phyloP scores from a whole-genome alignment of 257 asterid genomes.

The Apocynum venetum region DNA sequence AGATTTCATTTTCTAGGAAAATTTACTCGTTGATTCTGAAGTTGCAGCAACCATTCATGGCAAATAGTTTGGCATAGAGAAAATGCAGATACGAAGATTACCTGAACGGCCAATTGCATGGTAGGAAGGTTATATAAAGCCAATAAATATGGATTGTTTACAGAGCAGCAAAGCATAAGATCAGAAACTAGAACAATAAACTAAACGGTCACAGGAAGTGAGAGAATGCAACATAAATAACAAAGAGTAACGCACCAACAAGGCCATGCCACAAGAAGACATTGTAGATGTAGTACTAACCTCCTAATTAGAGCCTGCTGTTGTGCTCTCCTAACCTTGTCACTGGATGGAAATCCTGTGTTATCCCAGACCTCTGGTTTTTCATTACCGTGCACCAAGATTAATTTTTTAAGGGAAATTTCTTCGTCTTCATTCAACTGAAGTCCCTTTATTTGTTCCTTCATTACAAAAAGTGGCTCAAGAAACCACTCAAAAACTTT shows the following conservation, averaged over 20 bases:
- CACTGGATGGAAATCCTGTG: constrained; percentile 59
- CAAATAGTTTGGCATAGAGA: too few species aligned
- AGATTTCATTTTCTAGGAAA: too few species aligned
- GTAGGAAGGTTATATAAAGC: neutral
- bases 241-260: neutral
- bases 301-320: constrained; percentile 81
- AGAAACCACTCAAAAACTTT: constrained; percentile 76
- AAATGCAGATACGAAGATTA: too few species aligned
- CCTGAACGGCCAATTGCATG: neutral
- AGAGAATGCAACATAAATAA: neutral
- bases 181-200: neutral
- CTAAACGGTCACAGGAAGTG: neutral
- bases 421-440: constrained; percentile 57
- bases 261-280: neutral
- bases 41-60: too few species aligned
- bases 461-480: constrained; percentile 68
- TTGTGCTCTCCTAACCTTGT: constrained; percentile 72
- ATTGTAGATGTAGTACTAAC: constrained; percentile 21
- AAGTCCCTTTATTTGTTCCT: constrained; percentile 74
- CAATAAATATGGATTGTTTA: too few species aligned
- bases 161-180: neutral
- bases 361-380: constrained; percentile 80
- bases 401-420: constrained; percentile 50
- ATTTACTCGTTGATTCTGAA: too few species aligned
- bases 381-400: constrained; percentile 49